Evolutionary conservation across 2,329 filamentous ascomycete genomes (phyloP).

Genomic region (Alternaria tenuissima): DNA sequence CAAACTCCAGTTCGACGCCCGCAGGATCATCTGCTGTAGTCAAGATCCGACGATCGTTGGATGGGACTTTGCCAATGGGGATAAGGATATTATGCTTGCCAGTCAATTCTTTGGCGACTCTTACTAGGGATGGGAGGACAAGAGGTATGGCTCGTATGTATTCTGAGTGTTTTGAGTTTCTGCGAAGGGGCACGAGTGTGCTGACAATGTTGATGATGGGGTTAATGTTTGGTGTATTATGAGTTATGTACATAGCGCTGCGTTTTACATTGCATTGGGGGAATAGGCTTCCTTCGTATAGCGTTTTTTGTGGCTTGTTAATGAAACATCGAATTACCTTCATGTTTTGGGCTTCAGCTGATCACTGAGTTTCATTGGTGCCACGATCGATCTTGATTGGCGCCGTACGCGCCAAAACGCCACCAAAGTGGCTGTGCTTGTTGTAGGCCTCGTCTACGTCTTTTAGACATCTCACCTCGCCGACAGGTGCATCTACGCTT

Average conservation of each 20-base stretch:
- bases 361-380: background rate
- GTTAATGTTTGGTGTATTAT: background rate
- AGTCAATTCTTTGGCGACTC: slow-evolving; percentile 75
- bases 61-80: slow-evolving; percentile 95
- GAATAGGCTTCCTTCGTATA: background rate
- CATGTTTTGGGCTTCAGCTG: no score
- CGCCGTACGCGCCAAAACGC: background rate
- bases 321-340: background rate
- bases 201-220: background rate
- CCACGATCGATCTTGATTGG: background rate
- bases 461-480: no score
- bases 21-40: slow-evolving; percentile 92
- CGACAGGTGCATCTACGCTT: no score
- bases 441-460: background rate
- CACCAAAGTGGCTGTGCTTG: background rate
- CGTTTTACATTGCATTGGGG: background rate
- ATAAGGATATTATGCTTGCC: slow-evolving; percentile 79
- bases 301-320: background rate
- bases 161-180: background rate
- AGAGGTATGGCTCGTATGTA: background rate
- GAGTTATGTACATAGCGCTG: background rate
- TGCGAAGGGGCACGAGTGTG: no score
- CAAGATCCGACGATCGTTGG: slow-evolving; percentile 92
- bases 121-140: slow-evolving; percentile 16
- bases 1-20: slow-evolving; percentile 94